A percentile compares a stretch with the other conserved stretches of the same genome.
Evolutionary conservation across 2,329 filamentous ascomycete species (phyloP).

Genomic region (Colletotrichum sp.): DNA sequence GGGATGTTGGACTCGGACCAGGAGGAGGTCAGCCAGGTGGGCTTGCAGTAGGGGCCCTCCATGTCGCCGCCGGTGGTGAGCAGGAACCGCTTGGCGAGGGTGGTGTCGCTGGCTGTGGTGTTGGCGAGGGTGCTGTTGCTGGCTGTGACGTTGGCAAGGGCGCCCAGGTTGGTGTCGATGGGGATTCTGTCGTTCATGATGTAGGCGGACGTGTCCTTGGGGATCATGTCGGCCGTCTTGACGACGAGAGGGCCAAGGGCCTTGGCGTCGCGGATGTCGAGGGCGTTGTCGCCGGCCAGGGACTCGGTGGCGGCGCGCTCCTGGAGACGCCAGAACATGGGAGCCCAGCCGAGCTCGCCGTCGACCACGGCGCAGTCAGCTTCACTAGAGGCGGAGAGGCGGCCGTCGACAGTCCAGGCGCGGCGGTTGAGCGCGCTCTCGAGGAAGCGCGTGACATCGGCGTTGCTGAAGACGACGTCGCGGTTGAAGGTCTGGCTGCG

Average conservation of each 20-base stretch:
- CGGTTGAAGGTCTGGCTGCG: not conserved
- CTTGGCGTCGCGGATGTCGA: not conserved
- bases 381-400: not conserved
- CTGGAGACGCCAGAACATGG: not conserved
- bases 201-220: conserved; percentile 7
- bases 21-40: not conserved
- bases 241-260: not conserved
- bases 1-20: not conserved
- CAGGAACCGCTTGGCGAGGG: not conserved
- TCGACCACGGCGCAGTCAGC: not conserved
- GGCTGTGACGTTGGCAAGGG: not conserved
- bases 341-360: not conserved
- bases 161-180: not conserved
- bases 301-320: not conserved
- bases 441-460: conserved; percentile 1
- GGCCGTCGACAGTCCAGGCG: not conserved
- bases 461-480: conserved; percentile 1
- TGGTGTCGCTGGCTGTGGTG: not conserved
- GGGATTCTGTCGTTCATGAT: not conserved
- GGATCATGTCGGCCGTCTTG: not conserved
- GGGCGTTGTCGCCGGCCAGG: not conserved
- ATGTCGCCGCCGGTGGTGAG: not conserved
- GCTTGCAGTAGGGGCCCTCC: not conserved
- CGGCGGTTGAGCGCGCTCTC: not conserved
- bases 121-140: not conserved